phyloP scores from a whole-genome alignment of 2,329 filamentous ascomycete species.

The Colletotrichum incanum region DNA sequence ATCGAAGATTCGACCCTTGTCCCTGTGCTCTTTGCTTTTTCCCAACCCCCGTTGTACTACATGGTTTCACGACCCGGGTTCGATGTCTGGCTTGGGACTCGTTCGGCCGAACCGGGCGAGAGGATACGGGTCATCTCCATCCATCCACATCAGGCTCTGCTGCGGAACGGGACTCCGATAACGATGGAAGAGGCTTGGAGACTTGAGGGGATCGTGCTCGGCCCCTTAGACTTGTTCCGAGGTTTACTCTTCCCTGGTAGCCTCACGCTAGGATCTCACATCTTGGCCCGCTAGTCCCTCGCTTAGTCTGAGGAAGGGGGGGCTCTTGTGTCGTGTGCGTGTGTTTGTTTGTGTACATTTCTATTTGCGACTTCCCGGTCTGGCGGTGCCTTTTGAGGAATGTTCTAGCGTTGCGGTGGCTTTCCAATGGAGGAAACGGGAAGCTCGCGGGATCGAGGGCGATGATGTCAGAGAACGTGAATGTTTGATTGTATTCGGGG shows the following conservation, averaged over 20 bases:
- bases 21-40: background rate
- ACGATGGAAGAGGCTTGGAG: background rate
- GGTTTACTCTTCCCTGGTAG: background rate
- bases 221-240: background rate
- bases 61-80: background rate
- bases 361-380: background rate
- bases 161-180: too few relatives aligned
- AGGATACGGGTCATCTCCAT: too few relatives aligned
- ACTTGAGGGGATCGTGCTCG: background rate
- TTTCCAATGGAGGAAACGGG: background rate
- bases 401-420: constrained; percentile 4
- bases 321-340: background rate
- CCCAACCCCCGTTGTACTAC: background rate
- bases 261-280: constrained; percentile 6
- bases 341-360: background rate
- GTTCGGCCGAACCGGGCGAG: background rate
- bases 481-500: background rate
- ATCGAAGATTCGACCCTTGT: background rate
- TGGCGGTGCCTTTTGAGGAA: background rate
- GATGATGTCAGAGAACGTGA: background rate
- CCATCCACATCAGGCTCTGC: too few relatives aligned
- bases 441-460: background rate
- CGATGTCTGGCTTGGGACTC: background rate
- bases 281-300: background rate
- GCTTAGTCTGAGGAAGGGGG: background rate